Base-by-base conservation (phyloP, 176 grass and related monocot genomes). In the Lolium rigidum region DNA sequence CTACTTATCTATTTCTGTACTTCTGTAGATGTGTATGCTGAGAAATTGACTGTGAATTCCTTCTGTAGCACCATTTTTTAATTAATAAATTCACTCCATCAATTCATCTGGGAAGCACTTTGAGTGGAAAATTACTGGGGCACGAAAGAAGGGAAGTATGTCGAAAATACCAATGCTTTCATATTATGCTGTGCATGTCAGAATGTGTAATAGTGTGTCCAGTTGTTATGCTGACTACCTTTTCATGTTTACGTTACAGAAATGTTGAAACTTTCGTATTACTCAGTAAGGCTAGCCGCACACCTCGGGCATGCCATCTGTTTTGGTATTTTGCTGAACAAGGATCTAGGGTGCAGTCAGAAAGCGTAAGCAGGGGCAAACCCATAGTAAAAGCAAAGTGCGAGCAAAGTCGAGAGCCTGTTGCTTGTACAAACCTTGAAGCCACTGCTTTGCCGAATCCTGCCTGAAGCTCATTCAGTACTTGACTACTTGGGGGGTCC, bases 211-310 rank as follows among this genome's bases (percentile, higher is more conserved):
- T 88, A 18, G 35, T 22, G 17, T 50, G 14, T 91, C 12, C 4
- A 78, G 11, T 43, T 39, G 38, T 68, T 17, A 76, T 65, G 31
- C 44, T 88, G 57, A 20, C 26, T 21, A 17, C 17, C 44, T 71
- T 84, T 39, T 65, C 37, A 17, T 92, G 28, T 56, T 86, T 44
- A 66, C 59, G 16, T 75, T 86, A 66, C 3, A n/a, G 22, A 89
- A 17, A 56, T 59, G 57, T 43, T 57, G 35, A 64, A 69, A 20
- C 31, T 17, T 15, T 38, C 49, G 7, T n/a, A n/a, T n/a, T 86
- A 31, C 52, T 55, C 50, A 62, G 63, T 81, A 52, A 51, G 35
- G 52, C 50, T 20, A 56, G 17, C 12, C 66, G 61, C 28, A 22
- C 16, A 16, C 39, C 31, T 48, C 65, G 43, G 48, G 17, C 37